Conservation (phyloP, 768 basidiomycete species). For the Heimioporus sp. region DNA sequence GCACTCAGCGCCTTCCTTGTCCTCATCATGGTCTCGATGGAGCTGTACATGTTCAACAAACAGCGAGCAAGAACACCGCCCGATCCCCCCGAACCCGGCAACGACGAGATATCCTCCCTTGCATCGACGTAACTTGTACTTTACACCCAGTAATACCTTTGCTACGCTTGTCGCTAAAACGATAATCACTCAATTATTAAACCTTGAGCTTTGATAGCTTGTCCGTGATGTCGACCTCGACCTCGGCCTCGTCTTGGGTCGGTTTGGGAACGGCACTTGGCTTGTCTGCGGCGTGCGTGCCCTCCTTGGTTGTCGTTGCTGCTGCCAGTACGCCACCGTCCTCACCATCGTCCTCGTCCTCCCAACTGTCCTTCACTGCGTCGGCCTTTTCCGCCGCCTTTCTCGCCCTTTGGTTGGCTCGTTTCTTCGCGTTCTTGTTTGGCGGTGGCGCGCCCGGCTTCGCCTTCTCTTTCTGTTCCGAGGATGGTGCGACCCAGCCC, state of each 20-base stretch:
- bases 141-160: constrained; percentile 15
- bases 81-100: background rate
- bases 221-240: constrained; percentile 43
- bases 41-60: constrained; percentile 49
- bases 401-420: constrained; percentile 77
- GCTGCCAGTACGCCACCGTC: constrained; percentile 5
- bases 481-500: constrained; percentile 70
- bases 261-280: constrained; percentile 19
- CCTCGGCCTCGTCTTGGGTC: constrained; percentile 20
- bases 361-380: constrained; percentile 73
- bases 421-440: constrained; percentile 82
- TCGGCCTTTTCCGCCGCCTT: constrained; percentile 51
- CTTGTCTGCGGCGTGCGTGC: constrained; percentile 25
- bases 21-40: constrained; percentile 69
- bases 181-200: constrained; percentile 32
- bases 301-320: constrained; percentile 13
- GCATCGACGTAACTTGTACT: constrained; percentile 4
- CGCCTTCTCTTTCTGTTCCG: constrained; percentile 33
- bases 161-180: background rate
- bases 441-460: constrained; percentile 36
- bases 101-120: constrained; percentile 11
- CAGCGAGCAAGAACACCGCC: constrained; percentile 22
- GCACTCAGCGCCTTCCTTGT: constrained; percentile 64
- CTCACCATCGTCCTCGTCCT: constrained; percentile 63
- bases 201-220: constrained; percentile 60